phyloP scores from a whole-genome alignment of 805 yeast species.

The Teunomyces barrocoloradensis region DNA sequence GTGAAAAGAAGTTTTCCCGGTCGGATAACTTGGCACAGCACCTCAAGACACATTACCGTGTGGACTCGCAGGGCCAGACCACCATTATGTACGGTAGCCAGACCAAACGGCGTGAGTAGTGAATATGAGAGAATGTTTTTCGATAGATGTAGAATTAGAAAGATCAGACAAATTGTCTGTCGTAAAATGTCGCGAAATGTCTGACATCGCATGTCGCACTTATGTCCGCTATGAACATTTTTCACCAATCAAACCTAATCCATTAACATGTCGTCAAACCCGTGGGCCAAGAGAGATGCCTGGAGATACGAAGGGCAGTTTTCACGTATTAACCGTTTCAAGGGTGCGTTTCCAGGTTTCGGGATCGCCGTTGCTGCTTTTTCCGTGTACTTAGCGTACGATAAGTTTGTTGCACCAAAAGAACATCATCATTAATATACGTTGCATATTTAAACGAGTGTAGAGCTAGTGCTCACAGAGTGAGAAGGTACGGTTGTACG shows the following conservation, averaged over 20 bases:
- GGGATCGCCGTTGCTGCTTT: slow-evolving; percentile 79
- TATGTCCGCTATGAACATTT: neutral
- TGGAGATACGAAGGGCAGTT: slow-evolving; percentile 89
- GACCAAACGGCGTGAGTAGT: slow-evolving; percentile 3
- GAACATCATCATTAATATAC: slow-evolving; percentile 19
- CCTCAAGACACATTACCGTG: slow-evolving; percentile 35
- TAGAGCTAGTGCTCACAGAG: neutral
- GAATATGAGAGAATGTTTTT: neutral
- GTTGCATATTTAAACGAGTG: neutral
- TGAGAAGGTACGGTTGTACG: neutral
- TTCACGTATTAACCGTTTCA: slow-evolving; percentile 65
- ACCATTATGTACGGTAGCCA: slow-evolving; percentile 7
- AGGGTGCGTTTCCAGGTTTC: slow-evolving; percentile 75
- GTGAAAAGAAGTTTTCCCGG: slow-evolving; percentile 43
- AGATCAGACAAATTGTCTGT: neutral
- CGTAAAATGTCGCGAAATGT: neutral
- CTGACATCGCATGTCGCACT: neutral
- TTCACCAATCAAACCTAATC: slow-evolving; percentile 4
- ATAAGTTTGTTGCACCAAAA: slow-evolving; percentile 42
- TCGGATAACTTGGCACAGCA: slow-evolving; percentile 46
- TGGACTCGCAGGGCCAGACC: slow-evolving; percentile 9
- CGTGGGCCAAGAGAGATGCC: slow-evolving; percentile 64
- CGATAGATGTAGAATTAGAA: neutral
- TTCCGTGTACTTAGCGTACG: slow-evolving; percentile 59
- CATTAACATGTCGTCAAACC: slow-evolving; percentile 15